phyloP scores from a whole-genome alignment of 306 rosid genomes.

The Medicago lupulina region DNA sequence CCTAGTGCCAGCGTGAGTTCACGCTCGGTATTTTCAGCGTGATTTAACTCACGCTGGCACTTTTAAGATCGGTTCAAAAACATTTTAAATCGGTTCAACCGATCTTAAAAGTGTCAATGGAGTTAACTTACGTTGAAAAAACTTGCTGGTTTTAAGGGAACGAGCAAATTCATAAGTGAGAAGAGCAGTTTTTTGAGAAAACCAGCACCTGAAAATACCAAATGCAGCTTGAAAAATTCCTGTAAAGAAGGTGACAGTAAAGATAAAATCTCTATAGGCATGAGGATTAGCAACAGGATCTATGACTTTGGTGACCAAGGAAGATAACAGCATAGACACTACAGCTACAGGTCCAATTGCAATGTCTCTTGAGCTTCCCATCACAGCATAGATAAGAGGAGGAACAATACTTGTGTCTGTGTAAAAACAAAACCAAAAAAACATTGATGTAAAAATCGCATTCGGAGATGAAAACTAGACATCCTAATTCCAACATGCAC shows the following conservation, averaged over 20 bases:
- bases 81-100: no score
- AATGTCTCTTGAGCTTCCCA: slow-evolving; percentile 93
- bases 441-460: not conserved
- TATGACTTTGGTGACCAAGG: slow-evolving; percentile 63
- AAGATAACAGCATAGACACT: slow-evolving; percentile 74
- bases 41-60: no score
- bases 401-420: slow-evolving; percentile 85
- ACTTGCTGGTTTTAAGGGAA: no score
- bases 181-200: not conserved
- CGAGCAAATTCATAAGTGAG: no score
- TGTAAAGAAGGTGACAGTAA: slow-evolving; percentile 79
- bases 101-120: no score
- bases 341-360: slow-evolving; percentile 96
- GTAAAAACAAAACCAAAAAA: slow-evolving; percentile 15
- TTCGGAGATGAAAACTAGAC: not conserved
- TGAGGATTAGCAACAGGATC: slow-evolving; percentile 73
- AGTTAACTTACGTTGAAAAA: no score
- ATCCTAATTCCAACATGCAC: not conserved
- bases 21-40: no score
- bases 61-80: no score
- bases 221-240: slow-evolving; percentile 83
- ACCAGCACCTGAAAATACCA: slow-evolving; percentile 72
- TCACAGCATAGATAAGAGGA: slow-evolving; percentile 77
- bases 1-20: no score
- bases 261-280: slow-evolving; percentile 68